These are phyloP conservation scores for Pyropia yezoensis DNA, from an alignment of 23 red algal genomes.

Conservation along the genomic window DNA sequence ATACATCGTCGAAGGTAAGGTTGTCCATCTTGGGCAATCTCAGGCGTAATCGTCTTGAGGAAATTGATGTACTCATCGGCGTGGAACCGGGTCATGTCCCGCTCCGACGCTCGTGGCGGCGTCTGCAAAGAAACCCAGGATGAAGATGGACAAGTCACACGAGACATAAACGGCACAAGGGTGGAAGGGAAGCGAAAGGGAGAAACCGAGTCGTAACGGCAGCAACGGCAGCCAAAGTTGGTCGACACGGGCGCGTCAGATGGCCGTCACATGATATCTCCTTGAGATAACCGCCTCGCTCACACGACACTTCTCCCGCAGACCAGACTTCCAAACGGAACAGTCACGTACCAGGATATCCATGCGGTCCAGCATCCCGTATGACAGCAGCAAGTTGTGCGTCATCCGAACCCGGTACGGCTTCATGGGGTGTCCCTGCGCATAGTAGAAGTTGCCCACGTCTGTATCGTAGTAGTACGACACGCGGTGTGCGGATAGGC, in stretches of 20 bases:
- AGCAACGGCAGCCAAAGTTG: too few relatives aligned
- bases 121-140: background rate
- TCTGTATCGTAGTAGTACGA: conserved; percentile 77
- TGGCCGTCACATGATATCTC: too few relatives aligned
- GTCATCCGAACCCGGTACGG: conserved; percentile 97
- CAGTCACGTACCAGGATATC: conserved; percentile 26
- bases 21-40: conserved; percentile 47
- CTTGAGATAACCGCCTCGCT: too few relatives aligned
- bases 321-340: background rate
- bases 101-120: conserved; percentile 69
- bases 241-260: too few relatives aligned
- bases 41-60: conserved; percentile 76
- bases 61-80: conserved; percentile 94
- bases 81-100: conserved; percentile 93
- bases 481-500: conserved; percentile 12
- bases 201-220: too few relatives aligned
- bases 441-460: conserved; percentile 98
- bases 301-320: background rate
- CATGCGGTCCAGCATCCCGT: conserved; percentile 73
- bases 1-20: conserved; percentile 17
- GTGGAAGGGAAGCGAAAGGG: background rate
- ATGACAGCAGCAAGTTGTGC: conserved; percentile 83
- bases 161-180: background rate
- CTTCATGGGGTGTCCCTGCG: conserved; percentile 98
- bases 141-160: too few relatives aligned